Base-by-base conservation (phyloP, 805 yeast species). In the Ogataea pilisensis region DNA sequence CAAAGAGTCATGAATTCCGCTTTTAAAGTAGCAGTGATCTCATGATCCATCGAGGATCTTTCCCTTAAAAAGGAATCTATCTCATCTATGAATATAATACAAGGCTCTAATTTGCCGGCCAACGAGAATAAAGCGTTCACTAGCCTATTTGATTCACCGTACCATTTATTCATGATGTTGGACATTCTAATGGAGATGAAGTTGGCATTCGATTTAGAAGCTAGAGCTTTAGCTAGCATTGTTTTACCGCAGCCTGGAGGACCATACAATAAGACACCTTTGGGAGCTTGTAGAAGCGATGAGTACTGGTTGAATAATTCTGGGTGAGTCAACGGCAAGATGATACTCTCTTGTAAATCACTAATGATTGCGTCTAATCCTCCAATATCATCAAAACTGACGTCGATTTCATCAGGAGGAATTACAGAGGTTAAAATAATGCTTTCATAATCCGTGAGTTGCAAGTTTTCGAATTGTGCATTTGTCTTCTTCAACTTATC, bases 201-300 rank as follows among this genome's bases (percentile, higher is more conserved):
- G 52, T 82, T 88, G 0, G 98, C 98, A 1, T 87, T 88, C 50
- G 95, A 82, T 61, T 90, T 96, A 41, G 79, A 75, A 1, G 98
- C 98, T 29, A 91, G 73, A 0, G 97, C 97, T 63, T 90, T 91
- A 8, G 97, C 98, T 52, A 91, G 69, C 96, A 91, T 87, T 3
- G 98, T 91, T 64, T 91, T 91, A 41, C 98, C 98, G 62, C 97
- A 91, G 0, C 98, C 98, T 0, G 98, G 98, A 3, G 98, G 97
- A 0, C 98, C 98, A 57, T 87, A 82, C 36, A 90, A 71, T 27
- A 91, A 66, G 3, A 91, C 97, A 31, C 99, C 99, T 56, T 87
- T 89, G 2, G 99, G 99, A 1, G 96, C 91, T 55, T 85, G 87
- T 20, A 91, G 68, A 39, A 91, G 69, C 17, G 65, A 47, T 39